These are phyloP conservation scores for Stephanodiscus triporus DNA, from an alignment of 108 stramenopile species.

Conservation along the genomic window DNA sequence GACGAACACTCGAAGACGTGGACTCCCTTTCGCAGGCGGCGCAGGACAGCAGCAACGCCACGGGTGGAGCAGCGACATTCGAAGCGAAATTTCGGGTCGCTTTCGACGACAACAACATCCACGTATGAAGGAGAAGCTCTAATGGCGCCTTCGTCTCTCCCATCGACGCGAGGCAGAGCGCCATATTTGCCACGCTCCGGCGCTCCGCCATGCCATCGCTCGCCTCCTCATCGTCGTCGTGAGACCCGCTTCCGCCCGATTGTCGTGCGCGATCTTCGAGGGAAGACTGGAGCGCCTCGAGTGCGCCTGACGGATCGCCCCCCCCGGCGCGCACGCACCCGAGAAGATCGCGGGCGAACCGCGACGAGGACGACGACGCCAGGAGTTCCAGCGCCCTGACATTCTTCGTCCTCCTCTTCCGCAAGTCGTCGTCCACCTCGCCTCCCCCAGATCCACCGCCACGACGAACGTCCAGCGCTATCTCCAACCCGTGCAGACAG, in stretches of 20 bases:
- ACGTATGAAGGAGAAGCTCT: constrained; percentile 42
- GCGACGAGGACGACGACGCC: constrained; percentile 36
- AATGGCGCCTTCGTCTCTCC: constrained; percentile 38
- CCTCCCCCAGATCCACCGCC: neutral
- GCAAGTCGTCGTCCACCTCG: neutral
- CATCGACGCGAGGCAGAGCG: constrained; percentile 44
- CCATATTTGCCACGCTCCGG: constrained; percentile 42
- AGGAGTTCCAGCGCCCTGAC: constrained; percentile 23
- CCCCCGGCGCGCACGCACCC: constrained; percentile 38
- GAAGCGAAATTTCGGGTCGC: neutral
- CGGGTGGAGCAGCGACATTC: neutral
- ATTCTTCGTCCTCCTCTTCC: neutral
- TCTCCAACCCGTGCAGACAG: constrained; percentile 38
- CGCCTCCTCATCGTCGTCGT: constrained; percentile 37
- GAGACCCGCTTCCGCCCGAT: neutral
- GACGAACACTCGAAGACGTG: neutral
- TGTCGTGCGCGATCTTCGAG: constrained; percentile 22
- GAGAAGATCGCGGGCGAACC: constrained; percentile 32
- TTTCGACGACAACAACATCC: constrained; percentile 18
- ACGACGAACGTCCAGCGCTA: neutral
- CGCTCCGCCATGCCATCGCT: constrained; percentile 14
- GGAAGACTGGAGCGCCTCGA: constrained; percentile 37
- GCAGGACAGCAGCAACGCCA: constrained; percentile 20
- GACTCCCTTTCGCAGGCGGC: constrained; percentile 6
- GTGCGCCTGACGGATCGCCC: constrained; percentile 29